Evolutionary conservation across 2,329 filamentous ascomycete genomes (phyloP).

Genomic region (Claviceps sp.): DNA sequence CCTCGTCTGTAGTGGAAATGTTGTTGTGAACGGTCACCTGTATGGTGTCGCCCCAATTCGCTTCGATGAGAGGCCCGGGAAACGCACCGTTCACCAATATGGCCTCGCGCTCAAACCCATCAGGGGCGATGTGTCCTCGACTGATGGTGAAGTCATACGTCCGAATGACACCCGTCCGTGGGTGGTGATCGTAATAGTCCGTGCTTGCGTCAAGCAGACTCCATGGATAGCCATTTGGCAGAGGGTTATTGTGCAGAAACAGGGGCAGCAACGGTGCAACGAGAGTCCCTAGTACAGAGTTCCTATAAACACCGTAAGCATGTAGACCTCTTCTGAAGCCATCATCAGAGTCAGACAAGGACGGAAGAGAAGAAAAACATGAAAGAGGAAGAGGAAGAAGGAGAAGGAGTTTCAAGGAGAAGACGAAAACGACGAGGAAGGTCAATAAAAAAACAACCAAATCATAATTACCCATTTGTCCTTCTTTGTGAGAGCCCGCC

Average conservation of each 20-base stretch:
- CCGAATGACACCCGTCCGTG: constrained; percentile 40
- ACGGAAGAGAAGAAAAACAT: background rate
- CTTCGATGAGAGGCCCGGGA: constrained; percentile 53
- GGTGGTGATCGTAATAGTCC: constrained; percentile 36
- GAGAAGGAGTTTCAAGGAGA: background rate
- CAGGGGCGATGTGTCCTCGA: constrained; percentile 36
- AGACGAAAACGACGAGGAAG: background rate
- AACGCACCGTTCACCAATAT: constrained; percentile 53
- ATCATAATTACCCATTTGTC: constrained; percentile 25
- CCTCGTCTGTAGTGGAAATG: constrained; percentile 36
- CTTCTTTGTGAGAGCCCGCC: constrained; percentile 17
- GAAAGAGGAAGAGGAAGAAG: background rate
- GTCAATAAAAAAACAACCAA: background rate
- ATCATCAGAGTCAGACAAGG: background rate
- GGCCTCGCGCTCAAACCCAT: constrained; percentile 37
- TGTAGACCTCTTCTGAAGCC: background rate
- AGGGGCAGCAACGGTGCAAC: constrained; percentile 23
- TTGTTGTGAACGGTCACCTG: constrained; percentile 59
- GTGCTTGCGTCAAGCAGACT: constrained; percentile 28
- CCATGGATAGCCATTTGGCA: constrained; percentile 39
- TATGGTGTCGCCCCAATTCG: constrained; percentile 48
- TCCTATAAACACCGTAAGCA: constrained; percentile 10
- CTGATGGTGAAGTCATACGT: constrained; percentile 41
- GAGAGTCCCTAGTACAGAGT: constrained; percentile 27
- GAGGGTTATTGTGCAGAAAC: constrained; percentile 35